A percentile compares a stretch with the other conserved stretches of the same genome.
These are phyloP conservation scores for Immersiporthe knoxdaviesiana DNA, from an alignment of 2,329 filamentous ascomycete species.

Conservation along the genomic window DNA sequence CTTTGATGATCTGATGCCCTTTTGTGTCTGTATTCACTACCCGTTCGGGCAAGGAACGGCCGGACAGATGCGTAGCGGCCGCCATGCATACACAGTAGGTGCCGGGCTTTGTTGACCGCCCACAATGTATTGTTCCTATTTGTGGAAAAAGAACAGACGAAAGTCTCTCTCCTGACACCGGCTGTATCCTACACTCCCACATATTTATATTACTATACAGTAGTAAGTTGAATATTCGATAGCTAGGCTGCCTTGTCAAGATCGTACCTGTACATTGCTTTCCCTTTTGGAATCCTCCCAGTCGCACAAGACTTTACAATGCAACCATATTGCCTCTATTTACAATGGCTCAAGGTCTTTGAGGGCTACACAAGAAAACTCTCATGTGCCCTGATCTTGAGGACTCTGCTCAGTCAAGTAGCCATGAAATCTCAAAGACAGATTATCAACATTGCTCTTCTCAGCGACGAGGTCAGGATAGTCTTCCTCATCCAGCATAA, in stretches of 20 bases:
- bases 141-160: too few relatives aligned
- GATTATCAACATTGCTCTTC: neutral
- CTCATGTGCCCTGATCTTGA: neutral
- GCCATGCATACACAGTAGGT: too few relatives aligned
- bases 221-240: too few relatives aligned
- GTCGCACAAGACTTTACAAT: neutral
- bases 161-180: too few relatives aligned
- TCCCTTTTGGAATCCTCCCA: neutral
- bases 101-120: neutral
- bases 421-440: too few relatives aligned
- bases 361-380: neutral
- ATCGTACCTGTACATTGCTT: too few relatives aligned
- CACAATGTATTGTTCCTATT: neutral
- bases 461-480: neutral
- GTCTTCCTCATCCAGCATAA: neutral
- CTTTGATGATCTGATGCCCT: neutral
- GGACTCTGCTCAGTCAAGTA: too few relatives aligned
- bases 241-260: too few relatives aligned
- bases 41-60: neutral
- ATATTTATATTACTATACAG: too few relatives aligned
- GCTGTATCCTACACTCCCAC: too few relatives aligned
- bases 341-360: neutral
- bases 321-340: too few relatives aligned
- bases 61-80: neutral
- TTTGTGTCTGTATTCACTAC: conserved; percentile 1